Conservation (phyloP, 441 rosid species). For the Bruguiera hainesii region DNA sequence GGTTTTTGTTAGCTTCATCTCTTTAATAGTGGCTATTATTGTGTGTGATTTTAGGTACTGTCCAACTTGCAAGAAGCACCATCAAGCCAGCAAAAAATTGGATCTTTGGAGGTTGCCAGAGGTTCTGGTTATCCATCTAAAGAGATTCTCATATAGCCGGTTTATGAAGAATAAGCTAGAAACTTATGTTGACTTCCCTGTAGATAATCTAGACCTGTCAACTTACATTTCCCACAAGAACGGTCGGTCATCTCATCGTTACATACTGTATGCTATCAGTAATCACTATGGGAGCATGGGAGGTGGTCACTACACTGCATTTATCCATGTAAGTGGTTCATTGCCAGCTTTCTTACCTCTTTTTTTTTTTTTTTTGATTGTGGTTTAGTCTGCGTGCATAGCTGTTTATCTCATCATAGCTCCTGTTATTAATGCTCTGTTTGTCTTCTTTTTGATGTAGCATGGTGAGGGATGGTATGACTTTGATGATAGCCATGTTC, state of each 20-base stretch:
- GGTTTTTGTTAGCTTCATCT: constrained; percentile 2
- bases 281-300: constrained; percentile 78
- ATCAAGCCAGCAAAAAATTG: constrained; percentile 64
- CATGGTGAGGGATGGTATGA: constrained; percentile 94
- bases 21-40: constrained; percentile 23
- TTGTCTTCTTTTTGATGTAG: constrained; percentile 35
- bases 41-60: constrained; percentile 46
- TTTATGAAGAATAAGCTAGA: constrained; percentile 62
- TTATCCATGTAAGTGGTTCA: constrained; percentile 52
- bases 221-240: constrained; percentile 40
- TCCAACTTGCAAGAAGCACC: constrained; percentile 56
- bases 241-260: constrained; percentile 33
- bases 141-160: constrained; percentile 63
- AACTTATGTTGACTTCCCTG: constrained; percentile 61
- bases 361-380: background rate
- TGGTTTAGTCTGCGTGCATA: background rate
- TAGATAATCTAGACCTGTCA: constrained; percentile 59
- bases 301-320: constrained; percentile 74
- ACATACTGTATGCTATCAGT: constrained; percentile 57
- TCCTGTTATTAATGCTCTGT: background rate
- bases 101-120: constrained; percentile 77
- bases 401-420: background rate
- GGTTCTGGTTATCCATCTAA: constrained; percentile 64
- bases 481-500: constrained; percentile 87
- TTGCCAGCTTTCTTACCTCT: background rate